Percentiles rank a stretch among this genome's conserved stretches.
phyloP scores from a whole-genome alignment of 257 asterid genomes.

The Capsicum baccatum region DNA sequence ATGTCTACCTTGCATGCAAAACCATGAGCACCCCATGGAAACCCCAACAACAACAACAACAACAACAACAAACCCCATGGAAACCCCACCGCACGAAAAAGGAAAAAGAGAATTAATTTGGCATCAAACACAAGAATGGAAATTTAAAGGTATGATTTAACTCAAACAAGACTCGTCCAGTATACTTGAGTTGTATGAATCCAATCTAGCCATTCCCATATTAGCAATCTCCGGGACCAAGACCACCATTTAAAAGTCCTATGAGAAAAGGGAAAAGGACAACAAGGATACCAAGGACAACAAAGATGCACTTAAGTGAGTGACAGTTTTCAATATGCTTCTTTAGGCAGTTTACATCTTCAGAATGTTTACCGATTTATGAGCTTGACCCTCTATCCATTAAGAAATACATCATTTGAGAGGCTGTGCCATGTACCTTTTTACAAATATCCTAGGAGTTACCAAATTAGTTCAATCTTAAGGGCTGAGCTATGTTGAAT shows the following conservation, averaged over 20 bases:
- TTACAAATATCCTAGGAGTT: neutral
- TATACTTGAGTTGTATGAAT: constrained; percentile 18
- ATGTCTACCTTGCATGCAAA: constrained; percentile 12
- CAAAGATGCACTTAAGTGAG: constrained; percentile 9
- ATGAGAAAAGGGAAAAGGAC: neutral
- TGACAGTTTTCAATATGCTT: neutral
- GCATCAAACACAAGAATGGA: neutral
- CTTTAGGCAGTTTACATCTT: neutral
- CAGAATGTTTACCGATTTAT: neutral
- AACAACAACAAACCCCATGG: no score
- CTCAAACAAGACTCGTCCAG: constrained; percentile 1
- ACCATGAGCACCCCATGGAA: constrained; percentile 28
- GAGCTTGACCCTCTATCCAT: constrained; percentile 11
- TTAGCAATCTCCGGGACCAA: neutral
- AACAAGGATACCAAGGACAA: constrained; percentile 12
- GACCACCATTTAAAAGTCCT: neutral
- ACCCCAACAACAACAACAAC: no score
- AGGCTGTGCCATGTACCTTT: neutral
- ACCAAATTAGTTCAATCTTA: constrained; percentile 3
- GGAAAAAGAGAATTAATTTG: neutral
- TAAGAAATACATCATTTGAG: neutral
- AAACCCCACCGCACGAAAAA: neutral
- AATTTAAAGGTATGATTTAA: constrained; percentile 4
- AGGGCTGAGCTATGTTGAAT: neutral
- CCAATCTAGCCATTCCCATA: constrained; percentile 13